Conservation (phyloP, 306 rosid genomes). For the Cyclanthera cordifolia region DNA sequence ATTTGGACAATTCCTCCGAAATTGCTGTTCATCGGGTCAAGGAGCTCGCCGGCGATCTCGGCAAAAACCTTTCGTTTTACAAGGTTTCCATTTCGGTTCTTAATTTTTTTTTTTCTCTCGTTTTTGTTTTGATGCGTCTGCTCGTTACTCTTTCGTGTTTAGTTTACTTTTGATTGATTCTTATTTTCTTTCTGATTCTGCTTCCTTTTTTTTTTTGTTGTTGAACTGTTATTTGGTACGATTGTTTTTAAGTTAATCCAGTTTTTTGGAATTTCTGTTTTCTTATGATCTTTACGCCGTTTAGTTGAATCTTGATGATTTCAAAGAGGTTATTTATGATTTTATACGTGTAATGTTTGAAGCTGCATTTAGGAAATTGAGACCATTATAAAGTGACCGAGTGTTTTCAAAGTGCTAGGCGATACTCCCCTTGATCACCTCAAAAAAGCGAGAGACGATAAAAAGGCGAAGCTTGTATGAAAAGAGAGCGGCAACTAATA, state of each 20-base stretch:
- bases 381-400: too few relatives aligned
- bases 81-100: constrained; percentile 33
- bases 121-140: too few relatives aligned
- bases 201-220: background rate
- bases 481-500: too few relatives aligned
- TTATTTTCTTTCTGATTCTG: background rate
- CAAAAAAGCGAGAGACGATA: too few relatives aligned
- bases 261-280: background rate
- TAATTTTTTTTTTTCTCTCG: background rate
- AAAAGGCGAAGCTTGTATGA: too few relatives aligned
- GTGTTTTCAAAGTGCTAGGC: too few relatives aligned
- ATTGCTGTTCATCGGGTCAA: constrained; percentile 45
- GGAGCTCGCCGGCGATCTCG: constrained; percentile 66
- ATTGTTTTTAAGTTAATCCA: background rate
- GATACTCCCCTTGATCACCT: too few relatives aligned
- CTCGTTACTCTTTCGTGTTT: too few relatives aligned
- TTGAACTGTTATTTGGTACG: background rate
- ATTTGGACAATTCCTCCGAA: constrained; percentile 73
- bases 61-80: constrained; percentile 63
- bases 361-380: background rate
- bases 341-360: background rate
- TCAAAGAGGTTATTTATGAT: background rate
- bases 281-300: background rate
- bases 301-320: background rate
- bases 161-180: background rate